Evolutionary conservation across 345 rosid species (phyloP).

Genomic region (Garcia nutans): DNA sequence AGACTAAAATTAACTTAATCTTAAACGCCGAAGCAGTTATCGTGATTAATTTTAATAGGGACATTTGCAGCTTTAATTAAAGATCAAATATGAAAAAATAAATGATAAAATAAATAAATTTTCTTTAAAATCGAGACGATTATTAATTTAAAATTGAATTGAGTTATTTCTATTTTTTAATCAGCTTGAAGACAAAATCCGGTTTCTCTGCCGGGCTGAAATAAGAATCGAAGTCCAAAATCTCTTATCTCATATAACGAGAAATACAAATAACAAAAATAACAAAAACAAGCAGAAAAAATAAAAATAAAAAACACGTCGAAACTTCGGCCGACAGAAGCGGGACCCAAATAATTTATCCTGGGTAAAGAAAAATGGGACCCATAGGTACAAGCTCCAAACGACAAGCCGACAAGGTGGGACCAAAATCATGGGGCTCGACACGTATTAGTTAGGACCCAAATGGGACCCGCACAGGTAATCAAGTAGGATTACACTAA

Average conservation of each 20-base stretch:
- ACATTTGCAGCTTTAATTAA: no score
- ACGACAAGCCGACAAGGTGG: slow-evolving; percentile 53
- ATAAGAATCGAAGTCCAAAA: not conserved
- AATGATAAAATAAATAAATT: no score
- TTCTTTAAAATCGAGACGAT: no score
- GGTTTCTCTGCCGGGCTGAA: no score
- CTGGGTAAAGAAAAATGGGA: slow-evolving; percentile 1
- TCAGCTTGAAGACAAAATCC: no score
- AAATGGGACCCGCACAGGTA: slow-evolving; percentile 16
- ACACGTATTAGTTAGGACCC: slow-evolving; percentile 16
- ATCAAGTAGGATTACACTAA: not conserved
- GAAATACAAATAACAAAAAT: no score
- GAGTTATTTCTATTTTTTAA: no score
- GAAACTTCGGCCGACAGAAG: not conserved
- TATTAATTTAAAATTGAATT: no score
- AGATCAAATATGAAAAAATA: no score
- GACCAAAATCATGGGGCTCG: slow-evolving; percentile 21
- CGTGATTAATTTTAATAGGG: no score
- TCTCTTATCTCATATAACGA: slow-evolving; percentile 10
- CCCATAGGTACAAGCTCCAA: slow-evolving; percentile 21
- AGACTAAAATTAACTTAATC: no score
- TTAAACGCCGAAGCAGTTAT: no score
- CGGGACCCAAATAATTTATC: not conserved
- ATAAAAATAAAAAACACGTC: not conserved
- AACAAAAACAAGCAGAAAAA: not conserved